Evolutionary conservation across 2,329 filamentous ascomycete genomes (phyloP).

Genomic region (Nemania bipapillata): DNA sequence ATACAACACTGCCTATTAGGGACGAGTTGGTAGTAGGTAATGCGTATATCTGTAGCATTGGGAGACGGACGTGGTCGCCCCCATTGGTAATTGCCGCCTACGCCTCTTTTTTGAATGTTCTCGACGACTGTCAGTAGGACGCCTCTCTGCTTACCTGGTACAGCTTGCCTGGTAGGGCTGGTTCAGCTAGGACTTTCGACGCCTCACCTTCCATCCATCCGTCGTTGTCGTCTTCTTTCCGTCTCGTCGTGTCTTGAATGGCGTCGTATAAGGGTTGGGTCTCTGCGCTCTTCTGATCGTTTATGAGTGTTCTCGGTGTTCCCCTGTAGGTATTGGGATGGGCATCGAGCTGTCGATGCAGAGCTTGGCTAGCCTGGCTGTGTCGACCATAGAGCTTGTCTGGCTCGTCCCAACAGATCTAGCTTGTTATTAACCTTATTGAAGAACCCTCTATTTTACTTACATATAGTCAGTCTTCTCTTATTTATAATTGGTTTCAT

Average conservation of each 20-base stretch:
- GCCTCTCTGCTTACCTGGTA: conserved; percentile 19
- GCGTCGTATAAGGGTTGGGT: background rate
- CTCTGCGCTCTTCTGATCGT: background rate
- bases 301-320: no score
- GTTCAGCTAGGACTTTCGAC: conserved; percentile 36
- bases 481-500: background rate
- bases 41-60: background rate
- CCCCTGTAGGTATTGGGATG: background rate
- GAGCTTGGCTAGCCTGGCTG: background rate
- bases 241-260: conserved; percentile 1
- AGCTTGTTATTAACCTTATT: background rate
- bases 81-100: conserved; percentile 1
- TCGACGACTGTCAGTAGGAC: conserved; percentile 6
- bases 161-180: conserved; percentile 35
- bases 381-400: background rate
- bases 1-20: no score
- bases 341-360: background rate
- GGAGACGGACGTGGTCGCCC: background rate
- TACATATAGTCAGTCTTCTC: background rate
- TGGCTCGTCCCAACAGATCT: background rate
- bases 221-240: no score
- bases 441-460: background rate
- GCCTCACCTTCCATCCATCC: conserved; percentile 23
- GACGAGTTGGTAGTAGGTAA: background rate
- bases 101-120: conserved; percentile 15